phyloP scores from a whole-genome alignment of 2,329 filamentous ascomycete species.

The Scolecobasidium constrictum region DNA sequence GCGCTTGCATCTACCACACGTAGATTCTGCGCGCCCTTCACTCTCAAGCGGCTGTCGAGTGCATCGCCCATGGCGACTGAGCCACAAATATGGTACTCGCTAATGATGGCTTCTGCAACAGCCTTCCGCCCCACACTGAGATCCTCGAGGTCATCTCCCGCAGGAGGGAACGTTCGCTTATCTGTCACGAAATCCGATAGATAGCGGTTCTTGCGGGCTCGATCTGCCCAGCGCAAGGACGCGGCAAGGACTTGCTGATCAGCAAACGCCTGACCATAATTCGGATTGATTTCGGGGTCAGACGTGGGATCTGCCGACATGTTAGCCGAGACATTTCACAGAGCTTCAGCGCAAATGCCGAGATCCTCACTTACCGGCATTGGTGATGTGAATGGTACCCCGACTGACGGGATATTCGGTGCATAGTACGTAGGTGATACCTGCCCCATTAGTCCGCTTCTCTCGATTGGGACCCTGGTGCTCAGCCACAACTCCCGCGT shows the following conservation, averaged over 20 bases:
- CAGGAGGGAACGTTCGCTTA: constrained; percentile 21
- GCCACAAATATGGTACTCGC: no score
- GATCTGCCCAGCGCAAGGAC: constrained; percentile 26
- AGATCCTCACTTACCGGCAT: constrained; percentile 2
- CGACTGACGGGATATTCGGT: constrained; percentile 20
- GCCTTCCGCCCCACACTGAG: constrained; percentile 14
- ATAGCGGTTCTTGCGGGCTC: constrained; percentile 30
- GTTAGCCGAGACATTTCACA: constrained; percentile 10
- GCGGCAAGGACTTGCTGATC: constrained; percentile 20
- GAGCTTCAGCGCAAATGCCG: background rate
- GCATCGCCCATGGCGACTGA: no score
- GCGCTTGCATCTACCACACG: constrained; percentile 26
- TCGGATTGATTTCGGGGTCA: constrained; percentile 17
- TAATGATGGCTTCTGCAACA: constrained; percentile 5
- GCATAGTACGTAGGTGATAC: constrained; percentile 18
- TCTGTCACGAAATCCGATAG: constrained; percentile 32
- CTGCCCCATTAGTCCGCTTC: constrained; percentile 11
- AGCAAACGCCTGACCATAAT: constrained; percentile 19
- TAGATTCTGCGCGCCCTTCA: constrained; percentile 24
- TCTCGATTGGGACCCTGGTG: constrained; percentile 12
- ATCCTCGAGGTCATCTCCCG: constrained; percentile 15
- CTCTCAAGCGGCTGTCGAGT: no score
- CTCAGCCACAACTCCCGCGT: background rate
- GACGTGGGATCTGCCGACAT: constrained; percentile 7
- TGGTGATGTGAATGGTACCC: constrained; percentile 22